Percentiles rank a stretch among this genome's conserved stretches.
phyloP scores from a whole-genome alignment of 208 protist genomes.

The Endotrypanum monterogeii region DNA sequence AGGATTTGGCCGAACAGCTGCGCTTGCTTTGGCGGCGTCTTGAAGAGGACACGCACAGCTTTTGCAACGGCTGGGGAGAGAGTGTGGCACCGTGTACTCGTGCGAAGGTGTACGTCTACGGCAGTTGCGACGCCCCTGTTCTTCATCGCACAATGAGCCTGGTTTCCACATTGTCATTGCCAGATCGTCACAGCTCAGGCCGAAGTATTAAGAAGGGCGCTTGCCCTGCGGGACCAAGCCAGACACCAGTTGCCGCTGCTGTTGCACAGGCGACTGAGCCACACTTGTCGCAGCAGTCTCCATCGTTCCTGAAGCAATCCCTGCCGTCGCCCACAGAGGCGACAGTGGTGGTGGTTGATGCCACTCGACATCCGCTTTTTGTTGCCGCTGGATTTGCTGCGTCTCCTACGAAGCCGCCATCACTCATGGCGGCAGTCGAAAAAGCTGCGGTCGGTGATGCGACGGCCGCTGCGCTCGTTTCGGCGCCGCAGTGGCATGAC shows the following conservation, averaged over 20 bases:
- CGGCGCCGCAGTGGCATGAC: conserved; percentile 43
- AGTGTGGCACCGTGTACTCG: neutral
- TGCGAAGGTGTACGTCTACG: conserved; percentile 57
- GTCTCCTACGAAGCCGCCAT: conserved; percentile 29
- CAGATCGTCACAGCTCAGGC: neutral
- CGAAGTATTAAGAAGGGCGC: neutral
- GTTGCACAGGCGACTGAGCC: neutral
- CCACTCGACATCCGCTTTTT: conserved; percentile 70
- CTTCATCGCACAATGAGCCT: conserved; percentile 45
- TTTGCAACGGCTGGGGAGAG: neutral
- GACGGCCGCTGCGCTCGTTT: conserved; percentile 37
- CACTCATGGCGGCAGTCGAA: conserved; percentile 48
- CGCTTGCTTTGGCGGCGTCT: conserved; percentile 33
- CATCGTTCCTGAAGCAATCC: neutral
- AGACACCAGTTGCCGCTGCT: neutral
- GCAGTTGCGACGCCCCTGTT: conserved; percentile 48
- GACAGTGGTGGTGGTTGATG: conserved; percentile 44
- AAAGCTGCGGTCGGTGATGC: conserved; percentile 36
- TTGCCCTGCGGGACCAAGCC: neutral
- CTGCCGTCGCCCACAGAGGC: conserved; percentile 39
- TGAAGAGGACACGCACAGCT: too few species aligned
- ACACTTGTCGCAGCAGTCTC: neutral
- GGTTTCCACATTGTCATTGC: conserved; percentile 8
- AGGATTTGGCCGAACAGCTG: conserved; percentile 36
- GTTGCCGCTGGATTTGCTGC: conserved; percentile 49